A percentile compares a stretch with the other conserved stretches of the same genome.
Conservation (phyloP, 2,329 filamentous ascomycete genomes). For the Alternaria incomplexa region DNA sequence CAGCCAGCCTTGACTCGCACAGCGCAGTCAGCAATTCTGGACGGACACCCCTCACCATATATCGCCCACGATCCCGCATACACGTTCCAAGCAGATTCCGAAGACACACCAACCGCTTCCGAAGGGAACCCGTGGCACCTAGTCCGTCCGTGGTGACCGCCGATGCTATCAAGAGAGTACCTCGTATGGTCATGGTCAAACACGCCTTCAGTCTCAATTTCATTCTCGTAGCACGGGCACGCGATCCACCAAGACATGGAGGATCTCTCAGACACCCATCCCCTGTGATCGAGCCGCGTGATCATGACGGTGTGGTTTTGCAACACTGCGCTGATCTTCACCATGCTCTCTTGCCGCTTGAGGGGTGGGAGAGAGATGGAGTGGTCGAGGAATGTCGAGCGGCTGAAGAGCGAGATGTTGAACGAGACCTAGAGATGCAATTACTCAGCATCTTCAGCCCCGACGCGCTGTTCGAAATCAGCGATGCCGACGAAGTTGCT, state of each 20-base stretch:
- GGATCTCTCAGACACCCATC: not conserved
- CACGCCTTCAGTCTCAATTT: not conserved
- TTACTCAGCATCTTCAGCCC: not conserved
- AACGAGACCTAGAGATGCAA: not conserved
- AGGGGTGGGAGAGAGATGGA: not conserved
- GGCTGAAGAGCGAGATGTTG: not conserved
- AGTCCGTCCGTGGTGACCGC: not conserved
- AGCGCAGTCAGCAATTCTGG: not conserved
- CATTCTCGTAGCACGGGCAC: not conserved
- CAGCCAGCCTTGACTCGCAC: not conserved
- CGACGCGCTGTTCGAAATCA: not conserved
- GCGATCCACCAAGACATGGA: not conserved
- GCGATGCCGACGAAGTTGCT: not conserved
- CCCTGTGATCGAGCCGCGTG: not conserved
- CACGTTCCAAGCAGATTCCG: not conserved
- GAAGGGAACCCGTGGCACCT: not conserved
- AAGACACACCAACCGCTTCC: not conserved
- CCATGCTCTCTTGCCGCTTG: not conserved
- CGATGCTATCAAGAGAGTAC: not conserved
- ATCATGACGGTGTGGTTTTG: not conserved
- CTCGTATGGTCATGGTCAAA: not conserved
- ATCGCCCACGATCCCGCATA: not conserved
- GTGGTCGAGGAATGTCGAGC: not conserved
- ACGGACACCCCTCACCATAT: not conserved
- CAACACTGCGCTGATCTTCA: not conserved